A percentile compares a stretch with the other conserved stretches of the same genome.
These are phyloP conservation scores for Fusarium sp. DNA, from an alignment of 2,329 filamentous ascomycete genomes.

Conservation along the genomic window DNA sequence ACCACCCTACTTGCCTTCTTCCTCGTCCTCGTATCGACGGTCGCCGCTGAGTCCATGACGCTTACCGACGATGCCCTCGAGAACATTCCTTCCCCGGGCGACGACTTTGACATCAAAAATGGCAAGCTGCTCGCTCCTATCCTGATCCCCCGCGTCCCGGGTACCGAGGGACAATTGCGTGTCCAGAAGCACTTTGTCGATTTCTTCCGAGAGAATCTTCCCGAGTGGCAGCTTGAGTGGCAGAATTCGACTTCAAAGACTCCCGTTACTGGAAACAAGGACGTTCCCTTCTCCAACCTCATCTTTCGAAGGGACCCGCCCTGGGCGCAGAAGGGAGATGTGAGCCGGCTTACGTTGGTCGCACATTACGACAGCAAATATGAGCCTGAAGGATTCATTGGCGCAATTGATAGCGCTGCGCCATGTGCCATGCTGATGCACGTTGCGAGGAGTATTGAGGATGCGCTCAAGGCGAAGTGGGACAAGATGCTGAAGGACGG, in stretches of 20 bases:
- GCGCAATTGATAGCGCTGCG: conserved; percentile 92
- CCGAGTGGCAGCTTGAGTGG: conserved; percentile 83
- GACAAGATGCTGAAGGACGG: conserved; percentile 76
- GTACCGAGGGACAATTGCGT: conserved; percentile 80
- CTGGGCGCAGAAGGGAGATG: conserved; percentile 80
- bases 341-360: conserved; percentile 86
- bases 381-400: conserved; percentile 87
- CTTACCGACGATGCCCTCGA: conserved; percentile 83
- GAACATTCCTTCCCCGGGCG: conserved; percentile 78
- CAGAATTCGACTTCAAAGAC: conserved; percentile 94
- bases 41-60: conserved; percentile 60
- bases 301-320: conserved; percentile 92
- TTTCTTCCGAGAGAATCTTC: conserved; percentile 83
- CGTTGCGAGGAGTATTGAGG: conserved; percentile 84
- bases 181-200: conserved; percentile 86
- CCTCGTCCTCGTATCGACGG: conserved; percentile 45
- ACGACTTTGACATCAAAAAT: conserved; percentile 83
- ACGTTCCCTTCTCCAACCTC: conserved; percentile 89
- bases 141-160: conserved; percentile 88
- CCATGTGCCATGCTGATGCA: conserved; percentile 96
- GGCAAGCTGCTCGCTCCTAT: conserved; percentile 88
- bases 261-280: conserved; percentile 77
- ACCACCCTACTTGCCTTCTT: conserved; percentile 40
- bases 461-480: conserved; percentile 87
- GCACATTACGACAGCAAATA: conserved; percentile 95